Conservation (phyloP, 2,329 filamentous ascomycete species). For the Lasiodiplodia citricola region DNA sequence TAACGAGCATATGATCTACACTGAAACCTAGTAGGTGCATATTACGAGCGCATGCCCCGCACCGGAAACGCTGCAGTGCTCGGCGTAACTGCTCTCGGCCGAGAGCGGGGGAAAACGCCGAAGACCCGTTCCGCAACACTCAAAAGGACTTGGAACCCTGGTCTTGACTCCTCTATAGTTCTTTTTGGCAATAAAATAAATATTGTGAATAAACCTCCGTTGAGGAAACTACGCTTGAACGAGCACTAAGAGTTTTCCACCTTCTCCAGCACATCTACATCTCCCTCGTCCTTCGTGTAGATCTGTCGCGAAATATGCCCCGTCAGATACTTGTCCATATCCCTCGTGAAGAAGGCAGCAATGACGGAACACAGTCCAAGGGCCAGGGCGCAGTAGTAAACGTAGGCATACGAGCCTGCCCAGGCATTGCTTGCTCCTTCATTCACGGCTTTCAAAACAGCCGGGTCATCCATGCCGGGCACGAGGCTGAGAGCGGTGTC, state of each 20-base stretch:
- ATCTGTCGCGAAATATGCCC: constrained; percentile 32
- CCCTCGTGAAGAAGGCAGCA: constrained; percentile 30
- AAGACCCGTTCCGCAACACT: too few species aligned
- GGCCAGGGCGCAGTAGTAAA: constrained; percentile 34
- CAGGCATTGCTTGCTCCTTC: constrained; percentile 30
- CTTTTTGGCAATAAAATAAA: too few species aligned
- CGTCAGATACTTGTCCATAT: constrained; percentile 33
- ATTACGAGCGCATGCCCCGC: too few species aligned
- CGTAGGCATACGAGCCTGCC: constrained; percentile 32
- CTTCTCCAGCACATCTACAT: constrained; percentile 28
- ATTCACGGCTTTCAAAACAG: constrained; percentile 29
- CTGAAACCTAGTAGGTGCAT: too few species aligned
- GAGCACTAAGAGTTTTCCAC: not conserved
- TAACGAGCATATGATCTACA: too few species aligned
- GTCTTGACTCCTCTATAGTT: too few species aligned
- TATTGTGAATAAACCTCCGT: too few species aligned
- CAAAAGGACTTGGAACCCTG: too few species aligned
- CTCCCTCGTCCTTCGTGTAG: constrained; percentile 27
- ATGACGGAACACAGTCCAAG: constrained; percentile 30
- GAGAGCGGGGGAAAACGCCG: too few species aligned
- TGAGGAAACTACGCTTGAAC: too few species aligned
- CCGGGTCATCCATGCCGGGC: constrained; percentile 28
- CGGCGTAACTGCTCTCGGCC: too few species aligned
- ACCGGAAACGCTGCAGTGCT: too few species aligned
- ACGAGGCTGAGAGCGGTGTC: constrained; percentile 26